phyloP scores from a whole-genome alignment of 257 asterid genomes.

The Solanum chmielewskii region DNA sequence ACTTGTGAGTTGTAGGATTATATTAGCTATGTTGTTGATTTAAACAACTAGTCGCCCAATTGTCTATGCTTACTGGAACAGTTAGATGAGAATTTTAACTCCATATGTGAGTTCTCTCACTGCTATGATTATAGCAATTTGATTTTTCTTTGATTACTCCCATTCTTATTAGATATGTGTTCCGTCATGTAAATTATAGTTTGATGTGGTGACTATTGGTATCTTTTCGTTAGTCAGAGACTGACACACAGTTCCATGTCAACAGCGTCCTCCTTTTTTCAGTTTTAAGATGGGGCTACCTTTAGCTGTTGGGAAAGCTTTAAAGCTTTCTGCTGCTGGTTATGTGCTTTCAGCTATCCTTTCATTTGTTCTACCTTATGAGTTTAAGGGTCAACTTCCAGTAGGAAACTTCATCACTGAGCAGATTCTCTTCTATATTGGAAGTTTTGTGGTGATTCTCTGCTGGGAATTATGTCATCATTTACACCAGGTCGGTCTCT shows the following conservation, averaged over 20 bases:
- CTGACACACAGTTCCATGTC: constrained; percentile 1
- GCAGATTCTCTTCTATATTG: constrained; percentile 54
- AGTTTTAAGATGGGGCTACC: constrained; percentile 86
- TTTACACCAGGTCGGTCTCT: constrained; percentile 58
- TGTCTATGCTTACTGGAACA: background rate
- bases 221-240: background rate
- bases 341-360: constrained; percentile 36
- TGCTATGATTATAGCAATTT: background rate
- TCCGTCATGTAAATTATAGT: background rate
- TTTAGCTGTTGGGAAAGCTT: constrained; percentile 43
- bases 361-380: constrained; percentile 35
- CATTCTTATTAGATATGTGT: background rate
- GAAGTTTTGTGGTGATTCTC: constrained; percentile 50
- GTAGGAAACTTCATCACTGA: constrained; percentile 31
- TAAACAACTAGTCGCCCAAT: background rate
- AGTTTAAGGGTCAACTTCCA: constrained; percentile 33
- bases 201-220: background rate
- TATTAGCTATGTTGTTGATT: background rate
- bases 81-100: background rate
- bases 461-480: constrained; percentile 86
- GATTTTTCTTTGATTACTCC: background rate
- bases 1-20: background rate
- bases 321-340: constrained; percentile 53
- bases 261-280: constrained; percentile 92
- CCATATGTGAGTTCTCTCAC: background rate